These are phyloP conservation scores for Erysimum pusillum DNA, from an alignment of 441 rosid species.

Conservation along the genomic window DNA sequence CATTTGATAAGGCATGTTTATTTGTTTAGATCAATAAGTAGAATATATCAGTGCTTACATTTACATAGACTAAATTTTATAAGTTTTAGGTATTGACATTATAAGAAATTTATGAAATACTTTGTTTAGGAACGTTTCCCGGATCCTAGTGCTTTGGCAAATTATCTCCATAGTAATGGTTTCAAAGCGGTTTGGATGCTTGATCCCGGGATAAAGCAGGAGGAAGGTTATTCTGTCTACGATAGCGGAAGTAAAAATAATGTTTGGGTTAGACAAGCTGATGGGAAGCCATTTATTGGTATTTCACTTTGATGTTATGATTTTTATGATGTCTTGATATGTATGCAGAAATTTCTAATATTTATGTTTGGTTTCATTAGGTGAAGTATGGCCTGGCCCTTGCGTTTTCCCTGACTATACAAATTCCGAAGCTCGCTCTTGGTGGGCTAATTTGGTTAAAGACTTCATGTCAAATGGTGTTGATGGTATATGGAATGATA, in stretches of 20 bases:
- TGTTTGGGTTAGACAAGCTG: constrained; percentile 76
- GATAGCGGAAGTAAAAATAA: constrained; percentile 76
- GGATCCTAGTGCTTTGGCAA: constrained; percentile 70
- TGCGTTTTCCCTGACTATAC: constrained; percentile 96
- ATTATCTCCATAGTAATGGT: constrained; percentile 70
- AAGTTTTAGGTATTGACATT: constrained; percentile 27
- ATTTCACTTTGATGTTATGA: constrained; percentile 18
- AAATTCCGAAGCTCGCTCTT: constrained; percentile 74
- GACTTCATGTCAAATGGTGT: constrained; percentile 85
- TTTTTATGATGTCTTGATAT: not conserved
- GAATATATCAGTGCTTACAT: constrained; percentile 12
- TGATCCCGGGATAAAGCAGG: constrained; percentile 91
- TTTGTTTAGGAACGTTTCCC: constrained; percentile 70
- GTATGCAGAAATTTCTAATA: constrained; percentile 17
- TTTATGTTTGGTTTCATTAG: constrained; percentile 51
- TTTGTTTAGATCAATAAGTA: constrained; percentile 19
- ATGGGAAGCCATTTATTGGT: constrained; percentile 80
- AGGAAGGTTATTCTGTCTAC: constrained; percentile 74
- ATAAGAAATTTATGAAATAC: constrained; percentile 2
- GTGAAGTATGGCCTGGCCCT: constrained; percentile 98
- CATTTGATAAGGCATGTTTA: constrained; percentile 79
- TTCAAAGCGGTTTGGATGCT: constrained; percentile 99
- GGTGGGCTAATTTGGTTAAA: constrained; percentile 92
- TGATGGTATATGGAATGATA: constrained; percentile 98
- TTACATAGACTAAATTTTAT: not conserved